Evolutionary conservation across 2,329 filamentous ascomycete species (phyloP).

Genomic region (Didymella pomorum): DNA sequence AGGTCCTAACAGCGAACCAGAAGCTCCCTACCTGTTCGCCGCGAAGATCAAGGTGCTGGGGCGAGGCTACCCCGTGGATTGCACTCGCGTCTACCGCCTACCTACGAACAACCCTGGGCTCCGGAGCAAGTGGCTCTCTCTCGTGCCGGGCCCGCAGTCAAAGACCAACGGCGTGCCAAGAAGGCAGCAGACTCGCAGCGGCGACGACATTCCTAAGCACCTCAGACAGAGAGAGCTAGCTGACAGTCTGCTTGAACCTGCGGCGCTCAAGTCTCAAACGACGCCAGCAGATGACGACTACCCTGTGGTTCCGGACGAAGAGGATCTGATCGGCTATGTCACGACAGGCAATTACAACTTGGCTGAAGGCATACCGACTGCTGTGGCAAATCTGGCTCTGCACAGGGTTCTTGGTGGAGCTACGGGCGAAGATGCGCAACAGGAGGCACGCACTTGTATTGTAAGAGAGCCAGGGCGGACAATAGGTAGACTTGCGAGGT

Average conservation of each 20-base stretch:
- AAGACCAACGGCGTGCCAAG: conserved; percentile 20
- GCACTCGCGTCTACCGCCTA: conserved; percentile 86
- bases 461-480: conserved; percentile 81
- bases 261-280: conserved; percentile 1
- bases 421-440: conserved; percentile 33
- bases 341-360: conserved; percentile 87
- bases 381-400: conserved; percentile 74
- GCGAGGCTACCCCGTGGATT: conserved; percentile 73
- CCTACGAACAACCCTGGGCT: conserved; percentile 65
- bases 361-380: conserved; percentile 75
- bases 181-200: conserved; percentile 20
- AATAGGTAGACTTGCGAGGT: conserved; percentile 78
- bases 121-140: conserved; percentile 75
- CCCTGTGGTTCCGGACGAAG: conserved; percentile 73
- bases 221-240: conserved; percentile 36
- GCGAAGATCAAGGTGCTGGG: conserved; percentile 72
- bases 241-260: conserved; percentile 35
- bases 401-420: conserved; percentile 62
- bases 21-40: conserved; percentile 57
- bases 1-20: conserved; percentile 3
- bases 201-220: conserved; percentile 32
- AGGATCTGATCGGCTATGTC: conserved; percentile 87
- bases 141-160: conserved; percentile 44
- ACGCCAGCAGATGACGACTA: conserved; percentile 55
- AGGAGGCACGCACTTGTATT: conserved; percentile 69